Evolutionary conservation across 306 rosid species (phyloP), one percentile per base, ranked within the genome.

Genomic region (Mucuna pruriens): DNA sequence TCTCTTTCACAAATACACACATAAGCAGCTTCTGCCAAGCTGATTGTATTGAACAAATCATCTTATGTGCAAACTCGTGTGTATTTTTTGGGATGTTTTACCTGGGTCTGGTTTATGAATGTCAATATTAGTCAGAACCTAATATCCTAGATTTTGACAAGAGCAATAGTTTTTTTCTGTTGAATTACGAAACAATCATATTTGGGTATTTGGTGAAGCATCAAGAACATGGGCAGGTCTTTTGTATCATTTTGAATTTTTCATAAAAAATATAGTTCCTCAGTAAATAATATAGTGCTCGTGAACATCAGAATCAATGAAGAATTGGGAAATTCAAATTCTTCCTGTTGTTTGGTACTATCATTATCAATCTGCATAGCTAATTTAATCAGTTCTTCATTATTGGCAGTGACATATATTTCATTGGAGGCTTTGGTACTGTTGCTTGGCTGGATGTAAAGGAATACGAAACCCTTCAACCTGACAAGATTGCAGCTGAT

Each of bases 341-440:
- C 70, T 64, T 70, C 63, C 48, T 15, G 31, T 13, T 61, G 57
- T 76, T 58, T 9, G 81, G 72, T 51, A 16, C 70, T 4, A 31
- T 81, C 20, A 44, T 54, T 60, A 72, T 36, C 13, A 82, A 46
- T 75, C 83, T 71, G 48, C 80, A 76, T 34, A 4, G 42, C 54
- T 86, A 22, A 31, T 34, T 66, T 49, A 76, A 71, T 83, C n/a
- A 54, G 12, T 76, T 36, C 33, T 76, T 90, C 16, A 10, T 72
- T 55, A 33, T 72, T 90, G 63, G 15, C 90, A 96, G 99, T 81
- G 99, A 96, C 90, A 89, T 96, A 77, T 96, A 96, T 88, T 96
- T 96, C 90, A 96, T 96, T 75, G 99, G 99, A 76, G 99, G 99
- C 65, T 96, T 96, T 84, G 99, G 99, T 42, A 96, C 99, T 85